Percentiles rank a stretch among this genome's conserved stretches.
phyloP scores from a whole-genome alignment of 2,329 filamentous ascomycete species.

The Fusarium sterilihyphosum region DNA sequence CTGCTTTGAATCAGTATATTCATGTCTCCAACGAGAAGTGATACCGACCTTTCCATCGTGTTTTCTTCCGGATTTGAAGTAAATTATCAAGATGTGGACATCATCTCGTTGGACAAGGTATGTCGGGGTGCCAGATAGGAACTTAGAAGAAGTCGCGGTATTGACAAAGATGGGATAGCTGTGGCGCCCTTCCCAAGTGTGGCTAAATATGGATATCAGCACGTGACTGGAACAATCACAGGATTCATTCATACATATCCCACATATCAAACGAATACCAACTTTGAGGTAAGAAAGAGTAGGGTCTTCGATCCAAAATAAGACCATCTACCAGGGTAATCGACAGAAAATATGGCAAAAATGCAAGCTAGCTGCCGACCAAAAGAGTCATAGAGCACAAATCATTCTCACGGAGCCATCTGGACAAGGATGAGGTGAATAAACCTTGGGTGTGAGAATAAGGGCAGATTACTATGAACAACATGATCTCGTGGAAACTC shows the following conservation, averaged over 20 bases:
- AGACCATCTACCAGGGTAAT: background rate
- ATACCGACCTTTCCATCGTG: conserved; percentile 8
- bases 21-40: background rate
- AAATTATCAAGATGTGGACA: background rate
- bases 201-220: background rate
- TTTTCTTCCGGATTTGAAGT: background rate
- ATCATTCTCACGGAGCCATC: background rate
- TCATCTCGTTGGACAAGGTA: background rate
- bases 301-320: background rate
- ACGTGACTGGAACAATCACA: background rate
- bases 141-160: background rate
- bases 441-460: background rate
- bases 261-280: background rate
- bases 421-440: background rate
- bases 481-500: conserved; percentile 20
- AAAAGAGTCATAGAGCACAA: background rate
- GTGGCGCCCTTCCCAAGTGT: background rate
- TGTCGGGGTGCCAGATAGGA: background rate
- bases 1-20: conserved; percentile 13
- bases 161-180: background rate
- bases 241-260: background rate
- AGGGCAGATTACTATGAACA: conserved; percentile 27
- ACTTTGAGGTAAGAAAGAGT: background rate
- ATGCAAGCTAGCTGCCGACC: background rate
- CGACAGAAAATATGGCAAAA: background rate